phyloP scores from a whole-genome alignment of 305 asterid species.

The Solanum hybrid region DNA sequence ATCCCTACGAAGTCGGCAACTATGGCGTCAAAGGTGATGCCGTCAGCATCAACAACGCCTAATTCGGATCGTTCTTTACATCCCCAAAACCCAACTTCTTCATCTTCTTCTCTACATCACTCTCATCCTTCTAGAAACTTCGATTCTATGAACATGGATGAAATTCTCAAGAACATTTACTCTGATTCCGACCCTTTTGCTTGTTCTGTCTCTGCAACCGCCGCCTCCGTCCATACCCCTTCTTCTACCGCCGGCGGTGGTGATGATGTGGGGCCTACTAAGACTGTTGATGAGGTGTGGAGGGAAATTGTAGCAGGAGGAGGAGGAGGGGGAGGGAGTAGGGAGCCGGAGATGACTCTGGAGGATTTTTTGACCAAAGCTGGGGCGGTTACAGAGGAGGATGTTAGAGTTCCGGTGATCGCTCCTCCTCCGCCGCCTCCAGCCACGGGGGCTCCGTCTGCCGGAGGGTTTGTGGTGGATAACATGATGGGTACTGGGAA shows the following conservation, averaged over 20 bases:
- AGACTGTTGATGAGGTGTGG: conserved; percentile 56
- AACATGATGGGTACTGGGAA: conserved; percentile 32
- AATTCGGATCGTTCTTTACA: conserved; percentile 89
- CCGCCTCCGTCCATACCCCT: background rate
- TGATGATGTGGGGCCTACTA: conserved; percentile 18
- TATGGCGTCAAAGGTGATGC: conserved; percentile 94
- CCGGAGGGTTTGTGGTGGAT: conserved; percentile 24
- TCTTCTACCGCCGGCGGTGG: background rate
- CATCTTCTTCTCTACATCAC: conserved; percentile 5
- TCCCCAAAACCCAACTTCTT: conserved; percentile 19
- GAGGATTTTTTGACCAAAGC: conserved; percentile 83
- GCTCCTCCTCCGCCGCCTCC: conserved; percentile 20
- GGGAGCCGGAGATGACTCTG: conserved; percentile 65
- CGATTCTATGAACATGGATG: conserved; percentile 84
- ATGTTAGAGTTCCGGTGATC: conserved; percentile 45
- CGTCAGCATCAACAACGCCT: conserved; percentile 61
- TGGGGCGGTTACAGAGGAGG: conserved; percentile 83
- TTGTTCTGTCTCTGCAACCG: background rate
- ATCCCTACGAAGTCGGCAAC: conserved; percentile 14
- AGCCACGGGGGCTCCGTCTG: conserved; percentile 7
- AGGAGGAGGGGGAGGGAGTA: conserved; percentile 4
- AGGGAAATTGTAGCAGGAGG: conserved; percentile 33
- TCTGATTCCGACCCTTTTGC: conserved; percentile 25
- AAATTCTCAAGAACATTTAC: conserved; percentile 55
- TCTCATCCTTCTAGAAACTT: conserved; percentile 37